Evolutionary conservation across 768 basidiomycete genomes (phyloP), one percentile per base, ranked within the genome.

Genomic region (Lactarius tabidus): DNA sequence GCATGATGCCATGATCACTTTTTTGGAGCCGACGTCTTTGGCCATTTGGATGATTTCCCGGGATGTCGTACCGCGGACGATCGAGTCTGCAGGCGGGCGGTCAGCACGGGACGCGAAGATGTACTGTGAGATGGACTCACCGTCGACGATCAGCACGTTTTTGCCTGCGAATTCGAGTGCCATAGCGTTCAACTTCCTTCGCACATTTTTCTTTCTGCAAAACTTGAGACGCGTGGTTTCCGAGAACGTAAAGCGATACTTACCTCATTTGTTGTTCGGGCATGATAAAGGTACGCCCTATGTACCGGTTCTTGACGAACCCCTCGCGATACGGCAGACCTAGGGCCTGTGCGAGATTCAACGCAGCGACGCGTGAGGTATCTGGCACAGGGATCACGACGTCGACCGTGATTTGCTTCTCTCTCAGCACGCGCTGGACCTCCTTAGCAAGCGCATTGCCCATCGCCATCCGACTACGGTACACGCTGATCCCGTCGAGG

Each of bases 41-140:
- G 96, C 97, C 95, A 99, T 98, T 74, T 98, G 95, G 29, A 99
- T 85, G 67, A 99, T 99, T 75, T 99, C 97, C 74, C 93, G 96
- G 17, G 96, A 98, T 0, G 97, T 99, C 1, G 97, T 99, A 6
- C 97, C 97, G 29, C 97, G 88, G 26, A 99, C 97, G 70, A 99
- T 99, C 0, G 97, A 98, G 77, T 99, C 96, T 97, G 39, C 56
- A 29, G 12, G 4, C n/a, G 9, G 4, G 10, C 10, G n/a, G 23
- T 67, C 17, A 69, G 60, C 6, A 53, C 28, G 43, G 66, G 18
- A 14, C 39, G 23, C 28, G 20, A 58, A 41, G 48, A 2, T 12
- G 18, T 15, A 39, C 28, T 38, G 8, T 59, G 23, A 35, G n/a
- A n/a, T n/a, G 20, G 35, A 66, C 83, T 67, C 71, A 94, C 95